Evolutionary conservation across 768 basidiomycete genomes (phyloP).

Genomic region (Leccinum subgranulosum): DNA sequence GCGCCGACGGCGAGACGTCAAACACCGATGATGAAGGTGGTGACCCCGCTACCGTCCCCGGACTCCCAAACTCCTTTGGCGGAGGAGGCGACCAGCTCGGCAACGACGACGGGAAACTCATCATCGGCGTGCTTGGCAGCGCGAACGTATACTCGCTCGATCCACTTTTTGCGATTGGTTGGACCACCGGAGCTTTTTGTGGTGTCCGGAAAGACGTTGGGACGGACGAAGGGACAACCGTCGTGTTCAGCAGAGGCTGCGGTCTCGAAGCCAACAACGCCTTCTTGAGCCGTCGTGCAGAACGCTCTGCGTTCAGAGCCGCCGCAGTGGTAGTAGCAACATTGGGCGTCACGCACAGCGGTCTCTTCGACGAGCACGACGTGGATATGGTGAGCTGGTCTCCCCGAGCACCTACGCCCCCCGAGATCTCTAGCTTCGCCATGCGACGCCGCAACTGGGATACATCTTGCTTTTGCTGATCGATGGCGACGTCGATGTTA

Average conservation of each 20-base stretch:
- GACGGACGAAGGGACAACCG: slow-evolving; percentile 30
- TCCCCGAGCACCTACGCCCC: slow-evolving; percentile 31
- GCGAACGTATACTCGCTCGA: slow-evolving; percentile 1
- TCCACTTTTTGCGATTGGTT: background rate
- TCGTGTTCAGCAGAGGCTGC: slow-evolving; percentile 65
- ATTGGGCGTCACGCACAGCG: slow-evolving; percentile 52
- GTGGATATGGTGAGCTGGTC: slow-evolving; percentile 44
- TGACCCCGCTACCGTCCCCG: background rate
- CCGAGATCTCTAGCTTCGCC: slow-evolving; percentile 44
- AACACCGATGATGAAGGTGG: background rate
- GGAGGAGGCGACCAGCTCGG: slow-evolving; percentile 23
- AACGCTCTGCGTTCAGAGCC: slow-evolving; percentile 77
- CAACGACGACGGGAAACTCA: slow-evolving; percentile 25
- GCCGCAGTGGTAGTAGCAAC: slow-evolving; percentile 76
- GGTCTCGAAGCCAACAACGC: slow-evolving; percentile 59
- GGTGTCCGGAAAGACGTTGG: slow-evolving; percentile 29
- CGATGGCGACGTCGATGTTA: slow-evolving; percentile 75
- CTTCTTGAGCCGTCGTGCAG: slow-evolving; percentile 66
- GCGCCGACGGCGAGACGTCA: slow-evolving; percentile 18
- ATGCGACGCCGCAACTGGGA: slow-evolving; percentile 50
- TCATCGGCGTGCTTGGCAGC: slow-evolving; percentile 17
- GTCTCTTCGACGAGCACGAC: slow-evolving; percentile 33
- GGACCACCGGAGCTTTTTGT: slow-evolving; percentile 20
- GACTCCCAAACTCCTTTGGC: slow-evolving; percentile 15
- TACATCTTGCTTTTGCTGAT: slow-evolving; percentile 57